Evolutionary conservation across 2,329 filamentous ascomycete genomes (phyloP).

Genomic region (Neocatenulostroma microsporum): DNA sequence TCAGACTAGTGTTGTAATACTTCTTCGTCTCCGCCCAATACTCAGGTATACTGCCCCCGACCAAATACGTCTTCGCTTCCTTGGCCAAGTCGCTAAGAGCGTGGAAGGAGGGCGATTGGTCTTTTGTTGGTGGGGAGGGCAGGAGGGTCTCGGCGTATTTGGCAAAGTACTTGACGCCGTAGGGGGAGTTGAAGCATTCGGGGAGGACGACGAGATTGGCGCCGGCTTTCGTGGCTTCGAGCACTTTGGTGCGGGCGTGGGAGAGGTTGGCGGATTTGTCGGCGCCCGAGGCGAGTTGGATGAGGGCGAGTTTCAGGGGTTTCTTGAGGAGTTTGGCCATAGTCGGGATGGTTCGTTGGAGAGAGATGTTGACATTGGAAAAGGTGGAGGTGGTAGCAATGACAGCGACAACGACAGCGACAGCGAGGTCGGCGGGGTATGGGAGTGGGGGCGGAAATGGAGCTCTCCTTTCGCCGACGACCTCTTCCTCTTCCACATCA

Average conservation of each 20-base stretch:
- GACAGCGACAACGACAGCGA: no score
- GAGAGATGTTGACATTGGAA: no score
- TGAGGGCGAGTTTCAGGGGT: slow-evolving; percentile 68
- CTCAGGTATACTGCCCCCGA: slow-evolving; percentile 92
- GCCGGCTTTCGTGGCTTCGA: slow-evolving; percentile 66
- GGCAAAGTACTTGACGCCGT: slow-evolving; percentile 85
- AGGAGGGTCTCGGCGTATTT: slow-evolving; percentile 84
- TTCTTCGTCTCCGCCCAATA: slow-evolving; percentile 56
- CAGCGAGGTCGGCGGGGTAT: no score
- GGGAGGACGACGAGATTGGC: slow-evolving; percentile 85
- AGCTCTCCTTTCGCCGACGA: no score
- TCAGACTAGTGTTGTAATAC: slow-evolving; percentile 85
- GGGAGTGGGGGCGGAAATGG: no score
- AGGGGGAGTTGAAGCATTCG: slow-evolving; percentile 98
- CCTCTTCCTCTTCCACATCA: no score
- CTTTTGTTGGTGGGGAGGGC: slow-evolving; percentile 62
- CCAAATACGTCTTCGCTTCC: slow-evolving; percentile 69
- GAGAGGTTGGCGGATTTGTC: slow-evolving; percentile 81
- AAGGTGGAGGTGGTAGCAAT: no score
- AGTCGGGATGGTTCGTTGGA: no score
- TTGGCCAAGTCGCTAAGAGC: slow-evolving; percentile 71
- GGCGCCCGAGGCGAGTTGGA: slow-evolving; percentile 66
- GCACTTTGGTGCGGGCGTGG: slow-evolving; percentile 72
- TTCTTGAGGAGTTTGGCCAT: slow-evolving; percentile 60
- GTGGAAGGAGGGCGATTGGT: slow-evolving; percentile 75